Percentiles rank a stretch among this genome's conserved stretches.
phyloP scores from a whole-genome alignment of 371 early-diverging fungal species.

The Mycotypha africana region DNA sequence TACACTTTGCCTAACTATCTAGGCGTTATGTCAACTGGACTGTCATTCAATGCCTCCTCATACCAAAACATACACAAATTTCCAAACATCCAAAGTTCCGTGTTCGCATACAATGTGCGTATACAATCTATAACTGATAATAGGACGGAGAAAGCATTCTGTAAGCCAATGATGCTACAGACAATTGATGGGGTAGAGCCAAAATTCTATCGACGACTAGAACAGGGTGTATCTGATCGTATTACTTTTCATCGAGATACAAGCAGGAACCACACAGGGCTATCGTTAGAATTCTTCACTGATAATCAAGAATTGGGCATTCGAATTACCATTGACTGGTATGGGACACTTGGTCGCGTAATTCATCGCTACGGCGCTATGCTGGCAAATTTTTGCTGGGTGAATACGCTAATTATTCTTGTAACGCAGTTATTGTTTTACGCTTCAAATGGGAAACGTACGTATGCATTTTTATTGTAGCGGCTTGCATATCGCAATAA shows the following conservation, averaged over 20 bases:
- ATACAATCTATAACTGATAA: background rate
- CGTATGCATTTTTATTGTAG: no score
- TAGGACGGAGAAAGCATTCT: conserved; percentile 16
- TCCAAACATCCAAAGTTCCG: conserved; percentile 3
- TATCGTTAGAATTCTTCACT: conserved; percentile 54
- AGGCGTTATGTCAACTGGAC: no score
- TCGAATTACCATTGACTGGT: conserved; percentile 50
- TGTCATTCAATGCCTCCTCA: background rate
- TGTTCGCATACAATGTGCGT: conserved; percentile 12
- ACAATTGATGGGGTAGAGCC: conserved; percentile 43
- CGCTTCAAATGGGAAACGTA: conserved; percentile 2
- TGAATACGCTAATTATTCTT: conserved; percentile 37
- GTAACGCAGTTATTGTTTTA: conserved; percentile 21
- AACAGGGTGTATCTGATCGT: conserved; percentile 36
- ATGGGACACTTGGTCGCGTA: conserved; percentile 59
- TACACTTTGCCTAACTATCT: no score
- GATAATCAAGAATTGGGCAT: conserved; percentile 40
- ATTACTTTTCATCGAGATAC: conserved; percentile 26
- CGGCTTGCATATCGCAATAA: no score
- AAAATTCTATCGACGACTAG: conserved; percentile 51
- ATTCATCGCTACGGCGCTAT: conserved; percentile 58
- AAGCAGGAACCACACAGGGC: conserved; percentile 24
- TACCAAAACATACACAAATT: conserved; percentile 1
- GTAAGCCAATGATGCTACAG: conserved; percentile 43
- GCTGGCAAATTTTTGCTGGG: conserved; percentile 40